Evolutionary conservation across 2,329 filamentous ascomycete genomes (phyloP).

Genomic region (Zymoseptoria tritici): DNA sequence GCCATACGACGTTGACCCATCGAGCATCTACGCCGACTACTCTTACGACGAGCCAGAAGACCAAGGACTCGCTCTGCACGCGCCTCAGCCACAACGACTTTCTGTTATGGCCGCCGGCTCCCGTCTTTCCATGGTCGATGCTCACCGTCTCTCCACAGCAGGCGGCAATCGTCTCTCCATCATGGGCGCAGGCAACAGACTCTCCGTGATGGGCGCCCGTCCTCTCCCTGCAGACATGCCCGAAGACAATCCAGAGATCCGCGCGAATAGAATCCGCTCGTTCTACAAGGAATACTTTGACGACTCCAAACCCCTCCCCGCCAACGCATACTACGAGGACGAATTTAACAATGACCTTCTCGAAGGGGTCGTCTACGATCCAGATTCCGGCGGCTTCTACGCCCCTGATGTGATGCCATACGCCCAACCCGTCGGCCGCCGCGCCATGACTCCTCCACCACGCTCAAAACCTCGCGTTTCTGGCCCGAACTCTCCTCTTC

Average conservation of each 20-base stretch:
- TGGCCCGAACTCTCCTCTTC: constrained; percentile 30
- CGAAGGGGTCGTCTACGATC: constrained; percentile 50
- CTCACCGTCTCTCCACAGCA: background rate
- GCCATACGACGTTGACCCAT: constrained; percentile 22
- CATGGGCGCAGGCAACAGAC: constrained; percentile 26
- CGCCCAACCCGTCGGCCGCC: constrained; percentile 74
- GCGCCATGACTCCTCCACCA: constrained; percentile 93
- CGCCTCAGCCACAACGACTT: constrained; percentile 6
- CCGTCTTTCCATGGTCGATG: background rate
- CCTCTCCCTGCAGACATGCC: constrained; percentile 83
- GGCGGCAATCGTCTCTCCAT: constrained; percentile 1
- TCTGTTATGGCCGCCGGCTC: constrained; percentile 1
- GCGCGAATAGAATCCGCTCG: constrained; percentile 92
- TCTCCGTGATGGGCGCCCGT: constrained; percentile 58
- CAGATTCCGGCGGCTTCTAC: constrained; percentile 59
- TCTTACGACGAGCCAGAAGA: constrained; percentile 13
- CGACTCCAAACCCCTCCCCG: constrained; percentile 54
- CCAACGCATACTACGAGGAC: constrained; percentile 50
- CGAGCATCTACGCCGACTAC: constrained; percentile 20
- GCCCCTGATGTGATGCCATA: constrained; percentile 52
- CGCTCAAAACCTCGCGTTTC: constrained; percentile 50
- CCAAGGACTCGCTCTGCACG: constrained; percentile 5
- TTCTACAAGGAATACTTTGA: constrained; percentile 99
- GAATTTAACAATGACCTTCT: constrained; percentile 67
- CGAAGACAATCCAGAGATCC: constrained; percentile 83